Base-by-base conservation (phyloP, 31 red algal species). In the Asparagopsis taxiformis region DNA sequence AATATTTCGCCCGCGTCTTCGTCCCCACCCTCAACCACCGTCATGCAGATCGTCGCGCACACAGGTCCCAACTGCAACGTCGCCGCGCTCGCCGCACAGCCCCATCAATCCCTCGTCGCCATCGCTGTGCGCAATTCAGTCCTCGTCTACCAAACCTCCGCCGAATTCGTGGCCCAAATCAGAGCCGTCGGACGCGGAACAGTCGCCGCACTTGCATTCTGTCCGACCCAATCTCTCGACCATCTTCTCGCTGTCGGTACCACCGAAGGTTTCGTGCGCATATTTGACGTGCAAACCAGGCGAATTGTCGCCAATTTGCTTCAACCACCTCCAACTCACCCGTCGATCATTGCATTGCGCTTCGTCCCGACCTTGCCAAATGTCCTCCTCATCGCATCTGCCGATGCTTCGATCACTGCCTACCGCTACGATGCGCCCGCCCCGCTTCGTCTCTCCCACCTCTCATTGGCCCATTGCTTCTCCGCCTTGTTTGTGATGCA, bases 1-100 rank as follows among this genome's bases (percentile, higher is more conserved):
- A 13, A 46, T 46, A n/a, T n/a, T n/a, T n/a, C n/a, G n/a, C n/a
- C n/a, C n/a, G n/a, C n/a, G n/a, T n/a, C n/a, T n/a, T n/a, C n/a
- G n/a, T n/a, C n/a, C n/a, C n/a, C n/a, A n/a, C n/a, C n/a, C n/a
- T n/a, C n/a, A n/a, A n/a, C n/a, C n/a, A n/a, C n/a, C n/a, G 25
- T 2, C 41, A 79, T 79, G 75, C 43, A 64, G 26, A 39, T 79
- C 16, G 38, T 79, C 19, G 75, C 75, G 2, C 75, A 79, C 62
- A 66, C 46, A 35, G 75, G 75, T 49, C 75, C 75, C 10, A 79
- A 66, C 51, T 79, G 75, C 60, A 34, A 44, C 19, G 60, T 29
- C n/a, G 59, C 32, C 44, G 60, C 75, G 1, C 51, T 79, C 5
- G 62, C 75, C 60, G 55, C 37, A 1, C 51, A 50, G 20, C 49